These are phyloP conservation scores for Gossypium bickii DNA, from an alignment of 345 rosid species.

Conservation along the genomic window DNA sequence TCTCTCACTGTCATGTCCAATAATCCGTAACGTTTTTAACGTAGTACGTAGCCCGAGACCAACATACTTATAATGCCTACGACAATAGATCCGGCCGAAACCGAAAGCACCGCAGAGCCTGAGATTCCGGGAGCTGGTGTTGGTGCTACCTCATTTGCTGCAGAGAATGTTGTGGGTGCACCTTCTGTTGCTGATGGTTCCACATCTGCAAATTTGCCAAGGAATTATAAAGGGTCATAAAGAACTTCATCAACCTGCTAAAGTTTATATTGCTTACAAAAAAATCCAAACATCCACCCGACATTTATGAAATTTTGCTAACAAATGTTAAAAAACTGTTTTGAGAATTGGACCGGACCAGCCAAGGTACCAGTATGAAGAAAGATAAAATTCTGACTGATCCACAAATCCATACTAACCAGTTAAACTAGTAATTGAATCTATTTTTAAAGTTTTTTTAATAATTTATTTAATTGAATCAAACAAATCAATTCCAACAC, in stretches of 20 bases:
- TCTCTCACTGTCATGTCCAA: neutral
- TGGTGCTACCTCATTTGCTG: slow-evolving; percentile 21
- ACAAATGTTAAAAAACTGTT: too few relatives aligned
- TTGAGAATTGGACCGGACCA: too few relatives aligned
- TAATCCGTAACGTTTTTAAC: neutral
- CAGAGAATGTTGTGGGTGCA: slow-evolving; percentile 11
- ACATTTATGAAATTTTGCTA: too few relatives aligned
- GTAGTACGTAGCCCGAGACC: slow-evolving; percentile 1
- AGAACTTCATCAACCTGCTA: neutral
- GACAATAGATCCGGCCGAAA: slow-evolving; percentile 23
- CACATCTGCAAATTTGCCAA: slow-evolving; percentile 13
- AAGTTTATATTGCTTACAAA: too few relatives aligned
- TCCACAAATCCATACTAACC: too few relatives aligned
- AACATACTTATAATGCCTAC: slow-evolving; percentile 17
- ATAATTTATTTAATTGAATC: too few relatives aligned
- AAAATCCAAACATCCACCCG: neutral
- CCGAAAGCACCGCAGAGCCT: slow-evolving; percentile 16
- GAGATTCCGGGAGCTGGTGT: slow-evolving; percentile 35
- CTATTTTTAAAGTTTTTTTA: too few relatives aligned
- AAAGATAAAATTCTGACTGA: too few relatives aligned
- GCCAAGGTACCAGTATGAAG: too few relatives aligned
- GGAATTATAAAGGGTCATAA: neutral
- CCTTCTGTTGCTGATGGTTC: slow-evolving; percentile 22
- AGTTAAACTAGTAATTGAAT: too few relatives aligned
- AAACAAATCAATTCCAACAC: too few relatives aligned